These are phyloP conservation scores for Dothistroma septosporum DNA, from an alignment of 2,329 filamentous ascomycete genomes.

Conservation along the genomic window DNA sequence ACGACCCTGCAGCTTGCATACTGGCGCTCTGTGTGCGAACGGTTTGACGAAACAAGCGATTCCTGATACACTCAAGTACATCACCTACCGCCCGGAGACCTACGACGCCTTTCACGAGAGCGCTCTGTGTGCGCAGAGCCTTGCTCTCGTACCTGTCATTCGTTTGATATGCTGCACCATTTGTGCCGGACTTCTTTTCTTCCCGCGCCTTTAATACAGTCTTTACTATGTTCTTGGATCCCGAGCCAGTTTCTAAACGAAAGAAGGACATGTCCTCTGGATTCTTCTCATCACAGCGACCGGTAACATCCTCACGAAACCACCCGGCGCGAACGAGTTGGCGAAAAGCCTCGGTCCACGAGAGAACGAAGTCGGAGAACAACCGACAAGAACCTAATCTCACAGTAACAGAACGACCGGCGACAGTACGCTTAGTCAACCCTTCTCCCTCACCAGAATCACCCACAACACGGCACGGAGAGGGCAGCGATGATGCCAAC, in stretches of 20 bases:
- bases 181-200: constrained; percentile 16
- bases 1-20: constrained; percentile 18
- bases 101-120: constrained; percentile 8
- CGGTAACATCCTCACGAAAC: constrained; percentile 22
- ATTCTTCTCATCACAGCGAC: constrained; percentile 19
- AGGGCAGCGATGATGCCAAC: constrained; percentile 13
- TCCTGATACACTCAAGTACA: constrained; percentile 22
- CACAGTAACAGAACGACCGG: constrained; percentile 15
- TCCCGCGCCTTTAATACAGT: constrained; percentile 10
- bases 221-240: constrained; percentile 32
- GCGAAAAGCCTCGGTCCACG: constrained; percentile 25
- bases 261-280: constrained; percentile 12
- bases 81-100: constrained; percentile 20
- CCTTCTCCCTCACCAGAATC: constrained; percentile 25
- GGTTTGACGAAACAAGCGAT: constrained; percentile 14
- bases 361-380: constrained; percentile 27
- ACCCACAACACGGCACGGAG: constrained; percentile 15
- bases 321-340: constrained; percentile 14
- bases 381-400: constrained; percentile 18
- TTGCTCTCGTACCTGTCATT: constrained; percentile 20
- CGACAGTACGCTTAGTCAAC: constrained; percentile 34
- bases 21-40: constrained; percentile 8
- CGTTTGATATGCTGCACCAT: constrained; percentile 21
- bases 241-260: constrained; percentile 24
- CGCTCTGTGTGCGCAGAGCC: constrained; percentile 19